Percentiles rank a stretch among this genome's conserved stretches.
Conservation (phyloP, 1,284 basidiomycete genomes). For the Naganishia cerealis region DNA sequence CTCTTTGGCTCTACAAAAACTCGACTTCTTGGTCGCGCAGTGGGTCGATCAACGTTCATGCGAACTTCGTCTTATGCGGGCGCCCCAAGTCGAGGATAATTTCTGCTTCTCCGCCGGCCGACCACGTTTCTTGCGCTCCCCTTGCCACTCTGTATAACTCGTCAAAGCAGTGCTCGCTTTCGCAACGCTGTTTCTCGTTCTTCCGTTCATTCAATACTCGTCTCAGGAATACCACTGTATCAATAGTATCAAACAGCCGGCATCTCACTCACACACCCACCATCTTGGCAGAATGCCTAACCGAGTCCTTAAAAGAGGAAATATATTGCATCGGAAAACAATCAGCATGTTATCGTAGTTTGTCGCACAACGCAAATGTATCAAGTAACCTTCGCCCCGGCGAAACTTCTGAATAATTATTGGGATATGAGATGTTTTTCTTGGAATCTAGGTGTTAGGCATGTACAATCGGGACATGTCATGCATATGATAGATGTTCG, state of each 20-base stretch:
- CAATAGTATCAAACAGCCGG: conserved; percentile 7
- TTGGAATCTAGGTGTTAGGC: background rate
- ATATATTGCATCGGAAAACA: conserved; percentile 4
- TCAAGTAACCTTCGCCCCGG: conserved; percentile 1
- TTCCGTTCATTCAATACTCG: conserved; percentile 2
- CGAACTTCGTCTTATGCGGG: conserved; percentile 34
- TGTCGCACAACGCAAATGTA: conserved; percentile 10
- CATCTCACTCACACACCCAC: background rate
- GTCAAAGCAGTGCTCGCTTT: background rate
- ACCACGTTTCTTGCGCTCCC: background rate
- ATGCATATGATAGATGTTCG: conserved; percentile 21
- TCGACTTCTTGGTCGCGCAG: conserved; percentile 37
- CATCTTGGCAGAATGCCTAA: conserved; percentile 5
- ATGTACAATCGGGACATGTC: conserved; percentile 7
- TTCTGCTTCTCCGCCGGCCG: background rate
- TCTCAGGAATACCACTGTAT: conserved; percentile 22
- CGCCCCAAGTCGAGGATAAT: conserved; percentile 13
- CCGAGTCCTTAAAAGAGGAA: background rate
- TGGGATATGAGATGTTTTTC: conserved; percentile 1
- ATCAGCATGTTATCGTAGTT: conserved; percentile 1
- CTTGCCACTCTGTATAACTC: background rate
- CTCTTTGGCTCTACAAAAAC: conserved; percentile 50
- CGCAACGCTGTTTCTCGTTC: background rate
- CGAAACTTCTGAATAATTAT: background rate
- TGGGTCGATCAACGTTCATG: conserved; percentile 27